Conservation (phyloP, 306 rosid genomes). For the Fragaria iinumae region DNA sequence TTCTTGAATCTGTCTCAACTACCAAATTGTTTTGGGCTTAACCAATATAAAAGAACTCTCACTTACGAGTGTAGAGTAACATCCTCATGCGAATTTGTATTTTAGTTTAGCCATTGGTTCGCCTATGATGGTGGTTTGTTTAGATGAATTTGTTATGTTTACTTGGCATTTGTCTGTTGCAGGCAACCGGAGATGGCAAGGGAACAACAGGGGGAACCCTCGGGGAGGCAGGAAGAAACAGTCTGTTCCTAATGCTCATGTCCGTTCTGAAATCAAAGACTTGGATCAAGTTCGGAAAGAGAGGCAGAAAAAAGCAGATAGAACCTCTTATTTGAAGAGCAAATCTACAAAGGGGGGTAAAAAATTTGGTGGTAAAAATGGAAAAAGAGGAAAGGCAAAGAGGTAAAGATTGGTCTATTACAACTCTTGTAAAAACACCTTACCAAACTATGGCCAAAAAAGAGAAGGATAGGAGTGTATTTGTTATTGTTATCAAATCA, state of each 20-base stretch:
- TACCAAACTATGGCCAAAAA: background rate
- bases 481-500: background rate
- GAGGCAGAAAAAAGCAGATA: slow-evolving; percentile 67
- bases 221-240: slow-evolving; percentile 50
- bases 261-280: slow-evolving; percentile 79
- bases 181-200: slow-evolving; percentile 40
- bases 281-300: slow-evolving; percentile 81
- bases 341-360: slow-evolving; percentile 62
- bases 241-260: slow-evolving; percentile 61
- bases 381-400: slow-evolving; percentile 46
- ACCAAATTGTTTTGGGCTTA: background rate
- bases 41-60: background rate
- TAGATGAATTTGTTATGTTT: background rate
- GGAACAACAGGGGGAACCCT: slow-evolving; percentile 39
- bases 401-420: slow-evolving; percentile 17
- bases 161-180: slow-evolving; percentile 14
- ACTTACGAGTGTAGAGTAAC: background rate
- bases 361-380: slow-evolving; percentile 54
- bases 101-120: background rate
- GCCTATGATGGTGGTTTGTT: background rate
- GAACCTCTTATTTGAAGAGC: slow-evolving; percentile 48
- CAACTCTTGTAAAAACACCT: background rate
- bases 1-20: background rate
- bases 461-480: background rate
- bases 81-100: background rate